These are phyloP conservation scores for Keithomyces neogunnii DNA, from an alignment of 2,329 filamentous ascomycete species.

Conservation along the genomic window DNA sequence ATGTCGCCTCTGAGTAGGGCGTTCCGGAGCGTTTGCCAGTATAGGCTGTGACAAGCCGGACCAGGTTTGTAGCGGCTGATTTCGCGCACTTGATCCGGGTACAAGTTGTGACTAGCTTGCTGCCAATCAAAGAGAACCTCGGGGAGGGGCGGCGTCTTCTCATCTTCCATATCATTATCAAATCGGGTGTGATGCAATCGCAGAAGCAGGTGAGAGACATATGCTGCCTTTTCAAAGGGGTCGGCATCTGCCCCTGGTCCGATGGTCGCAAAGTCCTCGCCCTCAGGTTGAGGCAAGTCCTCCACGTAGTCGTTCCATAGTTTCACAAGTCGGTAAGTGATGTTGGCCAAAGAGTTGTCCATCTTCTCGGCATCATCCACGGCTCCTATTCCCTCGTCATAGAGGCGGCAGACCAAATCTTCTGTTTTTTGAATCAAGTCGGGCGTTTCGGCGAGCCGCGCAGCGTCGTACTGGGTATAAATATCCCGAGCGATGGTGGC, in stretches of 20 bases:
- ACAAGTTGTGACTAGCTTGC: conserved; percentile 63
- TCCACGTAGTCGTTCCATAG: conserved; percentile 50
- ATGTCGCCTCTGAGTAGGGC: conserved; percentile 70
- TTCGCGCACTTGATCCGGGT: conserved; percentile 56
- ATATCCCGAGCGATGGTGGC: conserved; percentile 64
- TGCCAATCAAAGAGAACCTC: conserved; percentile 80
- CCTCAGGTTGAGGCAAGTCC: conserved; percentile 37
- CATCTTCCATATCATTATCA: conserved; percentile 26
- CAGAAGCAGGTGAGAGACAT: conserved; percentile 68
- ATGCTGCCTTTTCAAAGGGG: conserved; percentile 67
- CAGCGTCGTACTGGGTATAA: conserved; percentile 45
- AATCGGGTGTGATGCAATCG: conserved; percentile 64
- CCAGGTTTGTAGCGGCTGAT: conserved; percentile 59
- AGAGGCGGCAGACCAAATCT: conserved; percentile 55
- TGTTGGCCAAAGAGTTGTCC: conserved; percentile 45
- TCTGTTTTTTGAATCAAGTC: conserved; percentile 71
- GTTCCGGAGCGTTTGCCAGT: conserved; percentile 78
- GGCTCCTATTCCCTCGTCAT: conserved; percentile 50
- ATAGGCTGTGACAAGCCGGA: conserved; percentile 66
- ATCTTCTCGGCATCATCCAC: conserved; percentile 48
- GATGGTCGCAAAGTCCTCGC: conserved; percentile 52
- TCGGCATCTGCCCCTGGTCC: conserved; percentile 55
- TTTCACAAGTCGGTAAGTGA: conserved; percentile 41
- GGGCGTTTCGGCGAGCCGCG: conserved; percentile 59
- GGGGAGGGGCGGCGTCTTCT: conserved; percentile 52